A percentile compares a stretch with the other conserved stretches of the same genome.
Evolutionary conservation across 1,284 basidiomycete genomes (phyloP).

Genomic region (Heterobasidion parviporum): DNA sequence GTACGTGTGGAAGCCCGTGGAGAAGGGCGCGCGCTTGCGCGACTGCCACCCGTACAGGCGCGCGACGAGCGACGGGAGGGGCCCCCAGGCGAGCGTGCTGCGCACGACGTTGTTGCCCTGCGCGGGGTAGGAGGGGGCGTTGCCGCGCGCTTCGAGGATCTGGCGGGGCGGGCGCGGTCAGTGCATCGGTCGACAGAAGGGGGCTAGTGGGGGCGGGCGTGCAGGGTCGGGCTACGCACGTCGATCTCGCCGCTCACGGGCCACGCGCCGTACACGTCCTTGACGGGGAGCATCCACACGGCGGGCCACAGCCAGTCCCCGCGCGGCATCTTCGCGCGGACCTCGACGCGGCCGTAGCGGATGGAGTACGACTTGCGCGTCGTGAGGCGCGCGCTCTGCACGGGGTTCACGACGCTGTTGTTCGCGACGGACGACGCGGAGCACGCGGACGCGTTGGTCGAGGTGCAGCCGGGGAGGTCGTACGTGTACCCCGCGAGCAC

Average conservation of each 20-base stretch:
- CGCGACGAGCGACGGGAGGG: constrained; percentile 43
- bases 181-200: neutral
- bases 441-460: constrained; percentile 28
- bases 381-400: constrained; percentile 66
- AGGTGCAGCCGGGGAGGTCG: constrained; percentile 62
- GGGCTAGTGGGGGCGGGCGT: neutral
- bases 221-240: constrained; percentile 21
- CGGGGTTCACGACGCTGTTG: constrained; percentile 53
- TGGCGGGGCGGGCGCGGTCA: constrained; percentile 14
- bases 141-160: constrained; percentile 71
- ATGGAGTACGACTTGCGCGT: constrained; percentile 58
- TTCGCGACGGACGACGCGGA: constrained; percentile 27
- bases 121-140: constrained; percentile 49
- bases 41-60: constrained; percentile 64
- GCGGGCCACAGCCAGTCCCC: constrained; percentile 80
- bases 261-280: constrained; percentile 68
- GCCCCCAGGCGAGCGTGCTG: constrained; percentile 74
- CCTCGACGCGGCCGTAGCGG: constrained; percentile 67
- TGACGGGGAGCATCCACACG: constrained; percentile 74
- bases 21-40: constrained; percentile 56
- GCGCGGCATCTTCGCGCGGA: constrained; percentile 33
- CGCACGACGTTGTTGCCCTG: constrained; percentile 69
- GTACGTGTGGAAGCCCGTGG: constrained; percentile 64
- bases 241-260: constrained; percentile 73
- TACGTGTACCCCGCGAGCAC: constrained; percentile 58